Evolutionary conservation across 257 asterid species (phyloP).

Genomic region (Lycium ferocissimum): DNA sequence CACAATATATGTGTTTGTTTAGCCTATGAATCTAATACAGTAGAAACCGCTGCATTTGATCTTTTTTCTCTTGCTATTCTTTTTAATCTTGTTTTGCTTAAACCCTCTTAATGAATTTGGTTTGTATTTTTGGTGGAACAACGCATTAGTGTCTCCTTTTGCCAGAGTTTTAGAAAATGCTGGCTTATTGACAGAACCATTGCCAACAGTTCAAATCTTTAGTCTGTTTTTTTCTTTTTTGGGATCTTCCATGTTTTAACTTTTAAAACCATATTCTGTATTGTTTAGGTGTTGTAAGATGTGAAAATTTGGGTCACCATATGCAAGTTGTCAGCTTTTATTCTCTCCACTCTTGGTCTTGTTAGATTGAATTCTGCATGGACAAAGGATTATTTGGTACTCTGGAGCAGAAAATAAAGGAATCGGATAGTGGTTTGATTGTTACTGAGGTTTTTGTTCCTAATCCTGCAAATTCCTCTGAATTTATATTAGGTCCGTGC

Average conservation of each 20-base stretch:
- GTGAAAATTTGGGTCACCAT: background rate
- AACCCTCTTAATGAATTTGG: no score
- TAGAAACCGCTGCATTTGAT: no score
- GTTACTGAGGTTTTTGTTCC: slow-evolving; percentile 10
- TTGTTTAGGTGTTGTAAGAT: background rate
- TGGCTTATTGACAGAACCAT: background rate
- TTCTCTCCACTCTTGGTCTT: background rate
- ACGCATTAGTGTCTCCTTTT: background rate
- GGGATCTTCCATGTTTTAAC: background rate
- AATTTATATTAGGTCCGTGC: slow-evolving; percentile 18
- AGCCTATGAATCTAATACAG: no score
- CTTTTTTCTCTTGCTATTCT: no score
- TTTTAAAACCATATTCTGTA: background rate
- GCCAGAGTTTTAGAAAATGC: background rate
- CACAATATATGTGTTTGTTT: no score
- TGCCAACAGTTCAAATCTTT: no score
- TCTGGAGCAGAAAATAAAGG: background rate
- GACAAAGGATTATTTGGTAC: background rate
- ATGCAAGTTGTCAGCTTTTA: background rate
- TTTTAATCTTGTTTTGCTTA: no score
- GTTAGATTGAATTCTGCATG: background rate
- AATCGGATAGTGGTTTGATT: background rate
- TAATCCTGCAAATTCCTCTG: background rate
- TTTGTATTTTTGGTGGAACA: no score
- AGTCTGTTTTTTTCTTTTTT: background rate